Evolutionary conservation across 768 basidiomycete species (phyloP), one percentile per base, ranked within the genome.

Genomic region (Tricholoma flavovirens): DNA sequence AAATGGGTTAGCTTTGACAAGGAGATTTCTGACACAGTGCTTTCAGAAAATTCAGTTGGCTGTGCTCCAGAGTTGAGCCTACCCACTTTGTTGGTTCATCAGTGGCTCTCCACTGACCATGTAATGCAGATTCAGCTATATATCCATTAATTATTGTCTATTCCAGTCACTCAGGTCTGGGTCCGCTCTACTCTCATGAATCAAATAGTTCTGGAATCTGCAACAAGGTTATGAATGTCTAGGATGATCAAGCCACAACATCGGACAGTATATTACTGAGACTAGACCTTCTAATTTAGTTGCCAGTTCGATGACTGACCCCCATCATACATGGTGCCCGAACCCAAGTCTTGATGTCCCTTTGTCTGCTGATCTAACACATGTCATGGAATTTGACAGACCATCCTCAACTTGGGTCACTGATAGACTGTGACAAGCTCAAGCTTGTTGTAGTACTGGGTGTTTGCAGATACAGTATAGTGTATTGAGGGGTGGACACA

Each of bases 401-500:
- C 30, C 76, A 77, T 54, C 83, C 84, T 48, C 73, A 78, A 60
- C 73, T 88, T 59, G 94, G 94, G 45, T 86, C 87, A 59, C 71
- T 83, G 67, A 91, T 98, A 76, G 92, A 95, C 78, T 79, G 83
- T 60, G 86, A 84, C 62, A 75, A 83, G 49, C 83, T 98, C 56
- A 82, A 93, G 71, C 86, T 98, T 58, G 82, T 89, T 63, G 84
- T 88, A 64, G 81, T 95, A 59, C 82, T 98, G 50, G 96, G 96
- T 33, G 83, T 89, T 32, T 96, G 96, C 11, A 94, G 95, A 21
- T 98, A 97, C 67, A 96, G 96, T 54, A 86, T 94, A 63, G 96
- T 98, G 10, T 97, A 96, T 70, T 87, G 90, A 55, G 95, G 92
- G 22, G 76, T 89, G 57, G 88, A 90, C 67, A 70, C 73, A 11